Evolutionary conservation across 2,329 filamentous ascomycete genomes (phyloP).

Genomic region (Helminthosporium solani): DNA sequence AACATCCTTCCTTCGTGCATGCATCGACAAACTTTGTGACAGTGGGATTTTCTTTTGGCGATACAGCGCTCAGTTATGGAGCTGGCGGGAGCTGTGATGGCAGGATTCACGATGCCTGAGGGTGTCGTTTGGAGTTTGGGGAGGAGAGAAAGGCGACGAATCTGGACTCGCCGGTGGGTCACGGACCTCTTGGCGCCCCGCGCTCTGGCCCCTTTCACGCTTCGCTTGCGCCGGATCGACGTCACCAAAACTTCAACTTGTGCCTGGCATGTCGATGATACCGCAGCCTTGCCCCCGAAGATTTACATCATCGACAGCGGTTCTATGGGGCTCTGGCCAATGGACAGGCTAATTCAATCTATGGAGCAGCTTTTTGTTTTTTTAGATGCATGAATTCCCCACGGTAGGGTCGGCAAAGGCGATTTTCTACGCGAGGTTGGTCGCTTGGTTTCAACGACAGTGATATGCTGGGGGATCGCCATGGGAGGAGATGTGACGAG

Average conservation of each 20-base stretch:
- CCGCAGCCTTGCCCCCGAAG: slow-evolving; percentile 4
- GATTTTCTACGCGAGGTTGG: slow-evolving; percentile 8
- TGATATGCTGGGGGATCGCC: not conserved
- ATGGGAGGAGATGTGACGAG: not conserved
- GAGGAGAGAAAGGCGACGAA: slow-evolving; percentile 4
- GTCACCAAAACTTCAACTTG: slow-evolving; percentile 13
- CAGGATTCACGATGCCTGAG: not conserved
- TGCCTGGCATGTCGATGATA: slow-evolving; percentile 6
- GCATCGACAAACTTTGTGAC: not conserved
- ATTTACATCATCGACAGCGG: slow-evolving; percentile 24
- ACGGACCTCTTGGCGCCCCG: slow-evolving; percentile 11
- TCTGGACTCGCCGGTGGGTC: slow-evolving; percentile 2
- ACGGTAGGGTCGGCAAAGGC: slow-evolving; percentile 8
- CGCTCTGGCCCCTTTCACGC: slow-evolving; percentile 11
- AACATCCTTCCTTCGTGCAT: slow-evolving; percentile 2
- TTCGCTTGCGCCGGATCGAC: slow-evolving; percentile 21
- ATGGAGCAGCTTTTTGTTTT: slow-evolving; percentile 6
- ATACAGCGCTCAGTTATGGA: slow-evolving; percentile 3
- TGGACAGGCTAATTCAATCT: slow-evolving; percentile 9
- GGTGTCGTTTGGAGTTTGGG: not conserved
- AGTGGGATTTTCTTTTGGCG: not conserved
- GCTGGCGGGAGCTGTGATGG: not conserved
- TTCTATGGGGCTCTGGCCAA: slow-evolving; percentile 10
- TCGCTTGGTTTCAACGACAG: too few species aligned
- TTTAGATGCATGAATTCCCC: not conserved